Base-by-base conservation (phyloP, 139 green algal species). In the Chlamydomonas eustigma region DNA sequence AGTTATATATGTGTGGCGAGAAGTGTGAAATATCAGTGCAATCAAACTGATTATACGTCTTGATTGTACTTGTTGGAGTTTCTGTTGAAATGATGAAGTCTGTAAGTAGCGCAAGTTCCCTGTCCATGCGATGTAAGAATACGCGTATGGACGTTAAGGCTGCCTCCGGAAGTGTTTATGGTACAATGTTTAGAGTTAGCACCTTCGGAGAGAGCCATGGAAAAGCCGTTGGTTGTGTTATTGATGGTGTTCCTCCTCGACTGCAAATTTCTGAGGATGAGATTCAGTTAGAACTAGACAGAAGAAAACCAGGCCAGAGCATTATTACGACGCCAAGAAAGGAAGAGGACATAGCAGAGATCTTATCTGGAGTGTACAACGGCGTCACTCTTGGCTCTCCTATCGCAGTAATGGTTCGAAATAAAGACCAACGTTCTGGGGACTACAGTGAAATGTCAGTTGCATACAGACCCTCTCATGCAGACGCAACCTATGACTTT, bases 401-500 rank as follows among this genome's bases (percentile, higher is more conserved):
- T 64, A 97, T 99, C 73, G 90, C 89, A 25, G 90, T 99, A 33
- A 75, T 97, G 6, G 96, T 99, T 32, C 90, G 91, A 64, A 99
- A 99, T 89, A 97, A 96, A 76, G 93, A 98, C 82, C 94, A 98
- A 77, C 86, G 91, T 58, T 90, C 79, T 1, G 35, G 83, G 25
- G 92, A 97, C 80, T 97, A 97, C 80, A 84, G 58, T 28, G 92
- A 97, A 76, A 96, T 96, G 91, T 78, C 86, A 67, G 87, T 95
- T 36, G 92, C 92, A 1, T 98, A 98, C 84, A 73, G 87, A 25
- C 96, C 96, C 3, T 97, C 89, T 1, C 96, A 99, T 78, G 94
- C 96, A 18, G 96, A 98, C 81, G 95, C 95, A 4, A 98, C 95
- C 0, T 99, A 99, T 79, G 96, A 99, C 80, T 96, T 97, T 85